Evolutionary conservation across 257 asterid genomes (phyloP).

Genomic region (Orobanche coerulescens): DNA sequence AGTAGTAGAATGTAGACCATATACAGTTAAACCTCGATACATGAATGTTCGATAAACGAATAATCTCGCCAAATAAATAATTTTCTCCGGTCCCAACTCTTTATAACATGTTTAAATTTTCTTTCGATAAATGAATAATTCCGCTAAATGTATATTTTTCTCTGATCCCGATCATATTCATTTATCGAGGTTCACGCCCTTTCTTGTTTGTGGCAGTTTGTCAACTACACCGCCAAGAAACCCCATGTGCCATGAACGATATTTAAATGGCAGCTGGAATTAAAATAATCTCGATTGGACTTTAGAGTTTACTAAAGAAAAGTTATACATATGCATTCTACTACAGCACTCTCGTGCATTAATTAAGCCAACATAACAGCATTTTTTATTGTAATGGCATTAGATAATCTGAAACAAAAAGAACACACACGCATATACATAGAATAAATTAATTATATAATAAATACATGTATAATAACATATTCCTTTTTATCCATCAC

Average conservation of each 20-base stretch:
- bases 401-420: conserved; percentile 4
- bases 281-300: not conserved
- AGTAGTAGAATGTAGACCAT: no score
- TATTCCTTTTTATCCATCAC: conserved; percentile 16
- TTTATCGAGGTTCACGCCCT: no score
- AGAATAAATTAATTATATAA: not conserved
- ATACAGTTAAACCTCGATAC: no score
- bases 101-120: no score
- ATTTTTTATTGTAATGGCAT: not conserved
- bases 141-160: no score
- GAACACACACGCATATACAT: no score
- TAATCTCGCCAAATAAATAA: no score
- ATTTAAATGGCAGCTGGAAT: not conserved
- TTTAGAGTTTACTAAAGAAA: not conserved
- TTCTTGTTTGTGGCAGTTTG: not conserved
- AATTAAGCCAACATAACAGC: not conserved
- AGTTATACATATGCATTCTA: not conserved
- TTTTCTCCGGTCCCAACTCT: no score
- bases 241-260: conserved; percentile 2
- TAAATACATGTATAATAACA: conserved; percentile 32
- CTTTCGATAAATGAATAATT: no score
- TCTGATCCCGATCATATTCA: no score
- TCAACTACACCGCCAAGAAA: not conserved
- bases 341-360: not conserved
- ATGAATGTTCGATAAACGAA: no score